Evolutionary conservation across 176 grass and related monocot genomes (phyloP).

Genomic region (Avena insularis): DNA sequence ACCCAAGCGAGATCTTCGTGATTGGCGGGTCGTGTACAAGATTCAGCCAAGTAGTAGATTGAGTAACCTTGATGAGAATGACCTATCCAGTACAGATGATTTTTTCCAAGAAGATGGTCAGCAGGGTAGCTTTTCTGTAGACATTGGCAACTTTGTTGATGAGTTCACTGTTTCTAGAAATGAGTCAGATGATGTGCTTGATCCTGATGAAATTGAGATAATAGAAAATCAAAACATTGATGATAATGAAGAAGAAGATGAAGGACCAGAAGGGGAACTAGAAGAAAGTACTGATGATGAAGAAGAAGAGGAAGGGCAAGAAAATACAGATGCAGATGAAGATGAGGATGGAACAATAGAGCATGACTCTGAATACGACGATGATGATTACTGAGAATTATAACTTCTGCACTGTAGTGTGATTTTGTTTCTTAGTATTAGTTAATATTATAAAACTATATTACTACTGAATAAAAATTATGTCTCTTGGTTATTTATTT

Average conservation of each 20-base stretch:
- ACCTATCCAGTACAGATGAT: neutral
- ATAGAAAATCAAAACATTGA: neutral
- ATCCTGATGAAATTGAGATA: neutral
- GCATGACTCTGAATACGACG: neutral
- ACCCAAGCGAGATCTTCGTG: no score
- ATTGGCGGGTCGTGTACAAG: no score
- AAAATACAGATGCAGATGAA: neutral
- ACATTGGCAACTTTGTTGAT: neutral
- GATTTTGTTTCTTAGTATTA: neutral
- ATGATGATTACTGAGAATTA: neutral
- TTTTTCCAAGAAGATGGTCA: neutral
- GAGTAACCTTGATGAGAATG: neutral
- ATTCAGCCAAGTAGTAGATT: constrained; percentile 17
- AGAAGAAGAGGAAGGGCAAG: neutral
- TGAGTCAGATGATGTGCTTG: neutral
- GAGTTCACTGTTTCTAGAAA: neutral
- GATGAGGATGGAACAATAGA: neutral
- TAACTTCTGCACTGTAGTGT: neutral
- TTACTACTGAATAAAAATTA: neutral
- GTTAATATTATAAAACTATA: neutral
- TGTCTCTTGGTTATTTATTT: neutral
- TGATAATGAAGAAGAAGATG: neutral
- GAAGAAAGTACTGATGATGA: neutral
- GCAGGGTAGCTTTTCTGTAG: neutral
- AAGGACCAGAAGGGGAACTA: neutral